Evolutionary conservation across 257 asterid species (phyloP).

Genomic region (Rauvolfia tetraphylla): DNA sequence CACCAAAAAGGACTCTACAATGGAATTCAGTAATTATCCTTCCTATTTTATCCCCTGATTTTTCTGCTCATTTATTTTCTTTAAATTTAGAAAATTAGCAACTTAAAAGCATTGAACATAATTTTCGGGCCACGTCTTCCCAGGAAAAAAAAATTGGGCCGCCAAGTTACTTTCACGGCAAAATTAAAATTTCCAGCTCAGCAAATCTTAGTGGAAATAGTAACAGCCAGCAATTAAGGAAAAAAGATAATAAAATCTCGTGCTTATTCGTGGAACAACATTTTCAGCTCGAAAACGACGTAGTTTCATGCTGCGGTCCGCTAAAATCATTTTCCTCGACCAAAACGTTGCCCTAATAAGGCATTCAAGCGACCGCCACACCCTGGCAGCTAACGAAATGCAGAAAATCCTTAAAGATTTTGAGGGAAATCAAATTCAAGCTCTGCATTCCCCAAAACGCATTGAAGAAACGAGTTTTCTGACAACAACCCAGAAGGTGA

Average conservation of each 20-base stretch:
- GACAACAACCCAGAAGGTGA: neutral
- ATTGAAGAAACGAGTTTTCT: neutral
- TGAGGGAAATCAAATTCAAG: neutral
- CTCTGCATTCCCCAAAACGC: constrained; percentile 19
- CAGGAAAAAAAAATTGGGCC: too few species aligned
- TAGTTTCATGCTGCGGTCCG: constrained; percentile 16
- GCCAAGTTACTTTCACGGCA: neutral
- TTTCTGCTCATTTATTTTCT: neutral
- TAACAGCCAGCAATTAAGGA: constrained; percentile 14
- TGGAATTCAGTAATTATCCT: constrained; percentile 26
- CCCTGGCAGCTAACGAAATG: constrained; percentile 6
- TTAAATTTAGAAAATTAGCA: neutral
- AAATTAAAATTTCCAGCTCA: constrained; percentile 21
- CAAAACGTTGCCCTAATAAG: constrained; percentile 25
- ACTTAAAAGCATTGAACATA: neutral
- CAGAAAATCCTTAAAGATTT: neutral
- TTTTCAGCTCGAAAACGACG: constrained; percentile 25
- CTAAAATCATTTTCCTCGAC: constrained; percentile 8
- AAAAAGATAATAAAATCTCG: constrained; percentile 18
- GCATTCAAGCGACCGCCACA: constrained; percentile 6
- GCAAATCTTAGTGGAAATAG: constrained; percentile 18
- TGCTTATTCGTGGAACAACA: neutral
- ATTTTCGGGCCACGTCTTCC: neutral
- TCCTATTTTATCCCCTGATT: constrained; percentile 10
- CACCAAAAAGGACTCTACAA: constrained; percentile 23